Evolutionary conservation across 805 yeast genomes (phyloP), one percentile per base, ranked within the genome.

Genomic region (Candida arabinofermentans): DNA sequence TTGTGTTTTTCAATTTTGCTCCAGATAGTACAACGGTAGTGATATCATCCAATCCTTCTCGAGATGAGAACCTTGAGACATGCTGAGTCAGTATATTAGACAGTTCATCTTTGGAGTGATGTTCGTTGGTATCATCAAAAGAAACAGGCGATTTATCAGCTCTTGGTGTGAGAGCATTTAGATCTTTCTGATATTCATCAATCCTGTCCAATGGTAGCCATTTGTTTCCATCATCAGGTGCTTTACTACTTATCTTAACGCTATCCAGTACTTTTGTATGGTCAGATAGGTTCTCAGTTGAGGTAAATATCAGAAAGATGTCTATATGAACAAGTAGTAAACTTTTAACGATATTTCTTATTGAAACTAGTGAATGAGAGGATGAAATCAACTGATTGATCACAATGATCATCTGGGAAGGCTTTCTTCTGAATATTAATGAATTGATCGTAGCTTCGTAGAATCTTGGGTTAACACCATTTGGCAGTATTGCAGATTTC

Each of bases 271-370:
- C 53, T 14, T 22, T 24, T 6, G 53, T 42, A 9, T 48, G 34
- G 8, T 29, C 4, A 8, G 34, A 35, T 16, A 61, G 27, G n/a
- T 19, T 27, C 5, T 42, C 34, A 9, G 55, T 37, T 3, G 62
- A 55, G 6, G 54, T 40, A 17, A 59, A 47, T 2, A 62, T 34
- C 12, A 62, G 14, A 9, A 43, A 39, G 2, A 64, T 42, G 22
- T 59, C 58, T 18, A 64, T 59, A 24, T 53, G 53, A 31, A 64
- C 57, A 34, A 64, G 34, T 16, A 54, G 34, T 6, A 64, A 39
- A 36, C 63, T 54, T 34, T 44, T 51, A 6, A 62, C 41, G 1
- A 64, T 61, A 35, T 64, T 64, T 30, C 57, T 55, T 12, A 62
- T 40, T 5, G 61, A 41, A 5, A 51, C 27, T 17, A 48, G 21